Evolutionary conservation across 1,284 basidiomycete genomes (phyloP), one percentile per base, ranked within the genome.

Genomic region (Volvariella volvacea): DNA sequence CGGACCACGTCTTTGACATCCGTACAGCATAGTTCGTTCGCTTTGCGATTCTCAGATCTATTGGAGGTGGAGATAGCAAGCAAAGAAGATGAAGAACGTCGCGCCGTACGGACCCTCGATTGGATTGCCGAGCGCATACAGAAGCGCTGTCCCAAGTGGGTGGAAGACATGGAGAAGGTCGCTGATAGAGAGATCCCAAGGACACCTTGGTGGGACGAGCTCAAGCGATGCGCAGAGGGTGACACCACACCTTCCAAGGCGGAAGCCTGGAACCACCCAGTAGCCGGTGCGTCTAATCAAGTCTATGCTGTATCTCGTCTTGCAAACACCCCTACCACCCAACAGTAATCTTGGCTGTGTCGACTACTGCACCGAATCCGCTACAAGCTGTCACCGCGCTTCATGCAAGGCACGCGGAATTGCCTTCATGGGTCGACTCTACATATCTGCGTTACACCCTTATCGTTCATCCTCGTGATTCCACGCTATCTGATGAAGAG

Each of bases 171-270:
- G 22, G 71, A 78, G 46, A 66, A 60, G 39, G 46, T 59, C 7
- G 64, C 61, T 1, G 68, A 68, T 39, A 64, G 60, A 32, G 65
- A 74, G 43, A 57, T 62, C 3, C 51, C 65, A 30, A 68, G 73
- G 44, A 79, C 83, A 9, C 87, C 85, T 2, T 90, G 87, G 87
- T 90, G 88, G 88, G 82, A 88, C 50, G 87, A 90, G 58, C 67
- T 90, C 25, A 71, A 73, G 55, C 70, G 77, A 15, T 90, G 88
- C 60, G 70, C 74, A 3, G 83, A 90, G 57, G 85, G 84, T 2
- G 85, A 90, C 54, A 70, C 77, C 60, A 67, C 81, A 19, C 87
- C 87, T 10, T 76, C 73, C 41, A 79, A 71, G 56, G 58, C 64
- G 1, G 88, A 90, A 57, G 81, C 78, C 36, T 90, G 87, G 87